Conservation (phyloP, 768 basidiomycete genomes). For the Tephrocybe rancida region DNA sequence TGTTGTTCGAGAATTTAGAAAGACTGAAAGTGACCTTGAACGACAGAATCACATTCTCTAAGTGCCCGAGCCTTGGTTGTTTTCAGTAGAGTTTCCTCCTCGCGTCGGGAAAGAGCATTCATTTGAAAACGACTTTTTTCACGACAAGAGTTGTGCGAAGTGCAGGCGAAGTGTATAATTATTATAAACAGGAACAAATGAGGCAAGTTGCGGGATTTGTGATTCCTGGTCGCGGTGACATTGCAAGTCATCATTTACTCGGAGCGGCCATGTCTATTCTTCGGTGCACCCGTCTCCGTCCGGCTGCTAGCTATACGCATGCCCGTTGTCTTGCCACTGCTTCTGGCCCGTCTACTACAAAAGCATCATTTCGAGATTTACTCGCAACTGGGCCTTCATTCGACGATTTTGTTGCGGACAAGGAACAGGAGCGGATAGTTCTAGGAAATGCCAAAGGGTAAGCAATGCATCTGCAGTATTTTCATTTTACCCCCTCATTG, state of each 20-base stretch:
- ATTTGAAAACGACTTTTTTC: slow-evolving; percentile 35
- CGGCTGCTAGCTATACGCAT: slow-evolving; percentile 28
- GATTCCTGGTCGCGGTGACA: no score
- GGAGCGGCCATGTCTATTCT: slow-evolving; percentile 10
- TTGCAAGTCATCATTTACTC: neutral
- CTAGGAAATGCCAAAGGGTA: slow-evolving; percentile 75
- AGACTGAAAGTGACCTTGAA: slow-evolving; percentile 56
- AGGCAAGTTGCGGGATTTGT: neutral
- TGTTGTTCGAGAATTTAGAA: neutral
- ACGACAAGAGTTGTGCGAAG: no score
- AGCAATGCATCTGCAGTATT: slow-evolving; percentile 5
- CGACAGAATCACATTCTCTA: slow-evolving; percentile 74
- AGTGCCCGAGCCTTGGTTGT: slow-evolving; percentile 79
- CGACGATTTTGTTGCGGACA: slow-evolving; percentile 79
- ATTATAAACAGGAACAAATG: no score
- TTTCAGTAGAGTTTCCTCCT: slow-evolving; percentile 86
- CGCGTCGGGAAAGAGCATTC: slow-evolving; percentile 85
- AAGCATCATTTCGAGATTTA: slow-evolving; percentile 48
- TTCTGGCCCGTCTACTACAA: slow-evolving; percentile 36
- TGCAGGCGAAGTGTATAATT: no score
- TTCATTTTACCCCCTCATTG: neutral
- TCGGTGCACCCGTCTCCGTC: slow-evolving; percentile 13
- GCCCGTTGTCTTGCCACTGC: slow-evolving; percentile 51
- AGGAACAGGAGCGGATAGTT: slow-evolving; percentile 58
- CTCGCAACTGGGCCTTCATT: slow-evolving; percentile 72